Evolutionary conservation across 176 grass and related monocot species (phyloP).

Genomic region (bread wheat (Triticum aestivum)): IWGSC_CS_RefSeq_v2.1 NC_057809.1:389599153-389599652

Average conservation of each 20-base stretch:
- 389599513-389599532: conserved; percentile 48
- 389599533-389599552: conserved; percentile 41
- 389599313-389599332: neutral
- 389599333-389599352: neutral
- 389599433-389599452: conserved; percentile 36
- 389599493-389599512: conserved; percentile 49
- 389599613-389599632: conserved; percentile 38
- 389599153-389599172: neutral
- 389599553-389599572: conserved; percentile 35
- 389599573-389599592: conserved; percentile 52
- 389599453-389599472: neutral
- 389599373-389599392: neutral
- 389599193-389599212: neutral
- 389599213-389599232: neutral
- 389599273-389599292: neutral
- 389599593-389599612: conserved; percentile 40
- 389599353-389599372: neutral
- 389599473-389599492: conserved; percentile 22
- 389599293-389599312: neutral
- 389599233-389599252: neutral
- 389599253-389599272: neutral
- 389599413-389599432: neutral
- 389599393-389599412: neutral
- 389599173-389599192: neutral
- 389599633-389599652: conserved; percentile 4